These are phyloP conservation scores for Eutrema heterophyllum DNA, from an alignment of 345 rosid species.

Conservation along the genomic window DNA sequence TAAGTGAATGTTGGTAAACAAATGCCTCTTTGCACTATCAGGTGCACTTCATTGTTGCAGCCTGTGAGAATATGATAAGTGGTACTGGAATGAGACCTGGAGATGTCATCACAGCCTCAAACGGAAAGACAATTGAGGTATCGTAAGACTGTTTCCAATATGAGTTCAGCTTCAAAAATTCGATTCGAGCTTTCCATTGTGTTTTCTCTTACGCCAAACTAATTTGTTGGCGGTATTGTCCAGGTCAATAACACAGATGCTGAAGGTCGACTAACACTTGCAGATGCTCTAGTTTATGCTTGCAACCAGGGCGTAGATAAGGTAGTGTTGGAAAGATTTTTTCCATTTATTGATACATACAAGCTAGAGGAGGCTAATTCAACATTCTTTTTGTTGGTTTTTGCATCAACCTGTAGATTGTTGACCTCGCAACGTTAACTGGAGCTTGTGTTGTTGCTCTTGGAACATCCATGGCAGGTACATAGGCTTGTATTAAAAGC, in stretches of 20 bases:
- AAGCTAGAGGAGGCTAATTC: not conserved
- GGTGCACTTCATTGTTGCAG: constrained; percentile 93
- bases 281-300: constrained; percentile 93
- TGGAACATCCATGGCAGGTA: constrained; percentile 95
- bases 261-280: constrained; percentile 96
- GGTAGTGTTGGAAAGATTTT: constrained; percentile 36
- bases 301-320: constrained; percentile 92
- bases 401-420: constrained; percentile 38
- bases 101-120: constrained; percentile 89
- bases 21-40: constrained; percentile 24
- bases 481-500: not conserved
- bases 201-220: not conserved
- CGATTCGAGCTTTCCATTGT: not conserved
- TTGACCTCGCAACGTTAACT: constrained; percentile 91
- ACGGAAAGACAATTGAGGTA: constrained; percentile 96
- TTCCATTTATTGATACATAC: not conserved
- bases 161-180: not conserved
- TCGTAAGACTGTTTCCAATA: not conserved
- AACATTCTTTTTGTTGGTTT: constrained; percentile 8
- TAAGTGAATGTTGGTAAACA: not conserved
- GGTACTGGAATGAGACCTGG: constrained; percentile 99
- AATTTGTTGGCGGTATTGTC: constrained; percentile 2
- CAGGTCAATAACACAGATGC: constrained; percentile 99
- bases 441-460: constrained; percentile 91
- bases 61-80: constrained; percentile 98